Evolutionary conservation across 2,329 filamentous ascomycete species (phyloP).

Genomic region (Fusarium staphyleae): DNA sequence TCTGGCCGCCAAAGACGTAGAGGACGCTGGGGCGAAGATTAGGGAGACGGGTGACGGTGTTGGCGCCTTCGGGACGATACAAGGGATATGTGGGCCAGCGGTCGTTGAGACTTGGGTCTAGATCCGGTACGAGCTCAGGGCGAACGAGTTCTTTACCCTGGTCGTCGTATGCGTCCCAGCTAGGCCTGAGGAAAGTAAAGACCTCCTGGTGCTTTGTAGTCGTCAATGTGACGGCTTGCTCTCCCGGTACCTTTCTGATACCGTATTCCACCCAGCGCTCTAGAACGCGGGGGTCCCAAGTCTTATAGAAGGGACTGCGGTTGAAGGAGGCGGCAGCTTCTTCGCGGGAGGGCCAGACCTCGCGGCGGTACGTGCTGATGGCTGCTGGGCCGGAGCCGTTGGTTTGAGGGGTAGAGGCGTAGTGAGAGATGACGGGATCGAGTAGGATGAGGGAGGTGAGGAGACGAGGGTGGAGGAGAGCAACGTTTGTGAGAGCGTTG

Average conservation of each 20-base stretch:
- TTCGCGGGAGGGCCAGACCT: conserved; percentile 79
- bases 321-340: conserved; percentile 72
- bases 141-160: conserved; percentile 50
- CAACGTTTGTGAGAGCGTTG: conserved; percentile 72
- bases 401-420: conserved; percentile 49
- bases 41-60: conserved; percentile 64
- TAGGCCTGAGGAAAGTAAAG: conserved; percentile 74
- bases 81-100: conserved; percentile 58
- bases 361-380: conserved; percentile 75
- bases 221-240: conserved; percentile 69
- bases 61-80: conserved; percentile 70
- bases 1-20: conserved; percentile 72
- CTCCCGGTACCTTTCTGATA: conserved; percentile 66
- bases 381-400: conserved; percentile 54
- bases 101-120: conserved; percentile 50
- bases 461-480: conserved; percentile 81
- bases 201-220: conserved; percentile 86
- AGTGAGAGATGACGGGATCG: conserved; percentile 77
- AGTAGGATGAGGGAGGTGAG: conserved; percentile 77
- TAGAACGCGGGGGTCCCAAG: conserved; percentile 83
- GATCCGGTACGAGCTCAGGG: conserved; percentile 53
- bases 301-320: conserved; percentile 73
- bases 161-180: conserved; percentile 54
- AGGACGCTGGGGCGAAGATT: conserved; percentile 69
- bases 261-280: conserved; percentile 69